These are phyloP conservation scores for Articulospora tetracladia DNA, from an alignment of 495 filamentous ascomycete genomes.

Conservation along the genomic window DNA sequence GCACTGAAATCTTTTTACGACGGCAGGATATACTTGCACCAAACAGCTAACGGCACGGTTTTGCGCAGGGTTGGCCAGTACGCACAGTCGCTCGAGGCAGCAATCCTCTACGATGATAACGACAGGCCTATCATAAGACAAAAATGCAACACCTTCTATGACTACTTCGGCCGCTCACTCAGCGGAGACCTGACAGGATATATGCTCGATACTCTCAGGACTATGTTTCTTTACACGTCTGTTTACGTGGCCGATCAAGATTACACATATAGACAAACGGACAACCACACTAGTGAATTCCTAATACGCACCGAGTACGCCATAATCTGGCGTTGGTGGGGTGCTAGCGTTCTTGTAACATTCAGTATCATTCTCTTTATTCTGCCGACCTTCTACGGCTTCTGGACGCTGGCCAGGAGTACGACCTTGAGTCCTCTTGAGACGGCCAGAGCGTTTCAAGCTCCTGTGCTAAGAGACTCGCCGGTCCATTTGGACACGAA, in stretches of 20 bases:
- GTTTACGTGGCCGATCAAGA: not conserved
- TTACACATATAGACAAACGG: not conserved
- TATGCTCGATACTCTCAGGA: not conserved
- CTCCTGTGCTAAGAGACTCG: conserved; percentile 1
- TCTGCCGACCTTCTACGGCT: conserved; percentile 8
- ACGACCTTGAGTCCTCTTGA: conserved; percentile 10
- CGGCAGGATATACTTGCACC: not conserved
- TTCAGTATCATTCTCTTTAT: conserved; percentile 6
- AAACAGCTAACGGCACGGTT: not conserved
- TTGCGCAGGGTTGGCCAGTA: not conserved
- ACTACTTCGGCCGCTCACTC: not conserved
- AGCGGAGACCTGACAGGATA: not conserved
- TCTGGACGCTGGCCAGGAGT: conserved; percentile 5
- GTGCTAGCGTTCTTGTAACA: not conserved
- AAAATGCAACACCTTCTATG: conserved; percentile 2
- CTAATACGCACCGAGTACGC: not conserved
- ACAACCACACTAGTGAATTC: not conserved
- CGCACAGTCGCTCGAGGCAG: not conserved
- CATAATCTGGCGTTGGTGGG: conserved; percentile 5
- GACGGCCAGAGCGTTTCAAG: conserved; percentile 8
- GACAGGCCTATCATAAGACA: not conserved
- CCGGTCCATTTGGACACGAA: conserved; percentile 1
- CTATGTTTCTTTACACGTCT: not conserved
- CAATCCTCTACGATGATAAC: not conserved
- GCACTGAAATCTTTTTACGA: not conserved